phyloP scores from a whole-genome alignment of 768 basidiomycete genomes.

The Naganishia vaughanmartiniae region DNA sequence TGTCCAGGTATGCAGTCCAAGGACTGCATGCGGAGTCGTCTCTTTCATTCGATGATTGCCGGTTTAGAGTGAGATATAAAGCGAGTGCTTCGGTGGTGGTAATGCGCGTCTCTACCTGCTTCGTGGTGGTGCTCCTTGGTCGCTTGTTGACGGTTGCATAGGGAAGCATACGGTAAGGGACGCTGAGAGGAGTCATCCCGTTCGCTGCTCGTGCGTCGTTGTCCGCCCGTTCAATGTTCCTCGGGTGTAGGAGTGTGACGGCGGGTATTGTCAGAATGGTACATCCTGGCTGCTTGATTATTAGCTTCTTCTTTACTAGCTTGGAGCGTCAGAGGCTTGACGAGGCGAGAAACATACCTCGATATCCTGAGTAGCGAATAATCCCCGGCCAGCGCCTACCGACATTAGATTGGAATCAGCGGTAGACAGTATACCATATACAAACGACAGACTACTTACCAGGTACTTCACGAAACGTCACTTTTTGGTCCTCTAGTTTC shows the following conservation, averaged over 20 bases:
- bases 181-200: constrained; percentile 56
- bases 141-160: neutral
- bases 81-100: constrained; percentile 74
- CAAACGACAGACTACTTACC: constrained; percentile 54
- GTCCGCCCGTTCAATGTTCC: constrained; percentile 58
- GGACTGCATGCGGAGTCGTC: constrained; percentile 43
- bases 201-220: neutral
- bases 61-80: constrained; percentile 68
- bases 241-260: constrained; percentile 67
- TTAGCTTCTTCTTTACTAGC: neutral
- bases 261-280: constrained; percentile 70
- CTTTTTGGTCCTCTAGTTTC: constrained; percentile 52
- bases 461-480: constrained; percentile 59
- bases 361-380: constrained; percentile 60
- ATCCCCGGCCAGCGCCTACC: constrained; percentile 68
- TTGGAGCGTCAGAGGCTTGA: neutral
- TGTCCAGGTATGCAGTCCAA: constrained; percentile 62
- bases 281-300: constrained; percentile 55
- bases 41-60: constrained; percentile 55
- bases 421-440: neutral
- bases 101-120: constrained; percentile 23
- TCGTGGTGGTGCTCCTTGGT: too few species aligned
- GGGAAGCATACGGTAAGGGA: constrained; percentile 47
- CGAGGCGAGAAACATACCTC: constrained; percentile 51
- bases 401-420: neutral